Evolutionary conservation across 164 flowering plant genomes (phyloP).

Genomic region (Stephania yunnanensis): DNA sequence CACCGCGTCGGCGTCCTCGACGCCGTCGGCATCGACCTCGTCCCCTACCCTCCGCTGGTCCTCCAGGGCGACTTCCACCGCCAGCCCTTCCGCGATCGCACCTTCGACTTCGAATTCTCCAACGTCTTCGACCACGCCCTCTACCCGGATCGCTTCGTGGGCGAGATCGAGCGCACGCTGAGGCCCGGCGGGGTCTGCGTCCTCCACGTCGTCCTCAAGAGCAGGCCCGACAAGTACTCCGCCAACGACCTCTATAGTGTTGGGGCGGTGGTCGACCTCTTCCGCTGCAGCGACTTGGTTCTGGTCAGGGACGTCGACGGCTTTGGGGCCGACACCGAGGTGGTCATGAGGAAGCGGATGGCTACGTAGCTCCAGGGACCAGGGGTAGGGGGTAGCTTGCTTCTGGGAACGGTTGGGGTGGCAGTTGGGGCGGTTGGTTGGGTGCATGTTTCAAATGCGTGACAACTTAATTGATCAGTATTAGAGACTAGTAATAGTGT

Average conservation of each 20-base stretch:
- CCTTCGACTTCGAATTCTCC: constrained; percentile 84
- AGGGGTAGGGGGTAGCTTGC: too few relatives aligned
- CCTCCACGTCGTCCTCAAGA: constrained; percentile 58
- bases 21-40: constrained; percentile 76
- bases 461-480: too few relatives aligned
- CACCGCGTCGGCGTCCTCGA: constrained; percentile 54
- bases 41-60: constrained; percentile 80
- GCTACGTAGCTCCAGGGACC: too few relatives aligned
- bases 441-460: too few relatives aligned
- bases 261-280: constrained; percentile 51
- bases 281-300: constrained; percentile 45
- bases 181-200: constrained; percentile 71
- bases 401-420: too few relatives aligned
- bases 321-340: constrained; percentile 81
- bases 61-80: constrained; percentile 67
- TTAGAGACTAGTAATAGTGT: too few relatives aligned
- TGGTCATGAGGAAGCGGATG: constrained; percentile 44
- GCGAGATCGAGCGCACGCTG: constrained; percentile 86
- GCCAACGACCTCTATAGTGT: constrained; percentile 70
- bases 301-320: constrained; percentile 57
- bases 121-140: constrained; percentile 94
- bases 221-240: constrained; percentile 68
- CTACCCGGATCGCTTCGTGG: constrained; percentile 60
- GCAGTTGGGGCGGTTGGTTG: too few relatives aligned
- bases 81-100: constrained; percentile 63